phyloP scores from a whole-genome alignment of 2,329 filamentous ascomycete genomes.

The Colletotrichum sublineola region DNA sequence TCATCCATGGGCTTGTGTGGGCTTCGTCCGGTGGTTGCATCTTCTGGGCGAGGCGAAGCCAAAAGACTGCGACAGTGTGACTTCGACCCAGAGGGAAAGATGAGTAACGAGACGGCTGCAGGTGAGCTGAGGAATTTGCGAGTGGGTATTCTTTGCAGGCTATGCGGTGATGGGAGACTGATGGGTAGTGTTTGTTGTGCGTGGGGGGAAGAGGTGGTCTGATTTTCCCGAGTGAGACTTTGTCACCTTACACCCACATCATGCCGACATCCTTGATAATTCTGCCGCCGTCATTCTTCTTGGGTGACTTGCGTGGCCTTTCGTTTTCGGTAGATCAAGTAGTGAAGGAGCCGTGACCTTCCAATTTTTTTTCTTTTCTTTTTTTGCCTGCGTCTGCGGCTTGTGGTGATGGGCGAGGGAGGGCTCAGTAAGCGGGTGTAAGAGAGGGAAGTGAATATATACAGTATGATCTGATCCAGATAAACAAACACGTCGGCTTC shows the following conservation, averaged over 20 bases:
- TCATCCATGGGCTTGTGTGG: slow-evolving; percentile 14
- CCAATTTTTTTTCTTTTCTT: background rate
- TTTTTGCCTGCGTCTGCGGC: too few relatives aligned
- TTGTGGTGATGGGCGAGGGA: background rate
- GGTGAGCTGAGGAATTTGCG: slow-evolving; percentile 37
- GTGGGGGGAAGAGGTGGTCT: slow-evolving; percentile 38
- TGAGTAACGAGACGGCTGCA: slow-evolving; percentile 18
- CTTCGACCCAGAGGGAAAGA: background rate
- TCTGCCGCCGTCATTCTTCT: slow-evolving; percentile 14
- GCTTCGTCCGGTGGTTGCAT: slow-evolving; percentile 4
- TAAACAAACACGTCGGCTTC: background rate
- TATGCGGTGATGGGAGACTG: background rate
- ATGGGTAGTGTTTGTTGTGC: slow-evolving; percentile 23
- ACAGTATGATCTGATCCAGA: background rate
- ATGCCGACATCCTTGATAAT: slow-evolving; percentile 9
- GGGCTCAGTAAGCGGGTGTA: slow-evolving; percentile 19
- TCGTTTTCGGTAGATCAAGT: slow-evolving; percentile 5
- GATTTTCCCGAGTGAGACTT: slow-evolving; percentile 35
- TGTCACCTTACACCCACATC: slow-evolving; percentile 31
- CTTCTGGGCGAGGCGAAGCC: slow-evolving; percentile 5
- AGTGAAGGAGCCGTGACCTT: background rate
- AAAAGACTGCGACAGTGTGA: slow-evolving; percentile 13
- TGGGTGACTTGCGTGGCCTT: background rate
- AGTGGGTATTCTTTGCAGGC: slow-evolving; percentile 24
- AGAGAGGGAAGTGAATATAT: too few relatives aligned